These are phyloP conservation scores for Pseudonectria foliicola DNA, from an alignment of 2,329 filamentous ascomycete genomes.

Conservation along the genomic window DNA sequence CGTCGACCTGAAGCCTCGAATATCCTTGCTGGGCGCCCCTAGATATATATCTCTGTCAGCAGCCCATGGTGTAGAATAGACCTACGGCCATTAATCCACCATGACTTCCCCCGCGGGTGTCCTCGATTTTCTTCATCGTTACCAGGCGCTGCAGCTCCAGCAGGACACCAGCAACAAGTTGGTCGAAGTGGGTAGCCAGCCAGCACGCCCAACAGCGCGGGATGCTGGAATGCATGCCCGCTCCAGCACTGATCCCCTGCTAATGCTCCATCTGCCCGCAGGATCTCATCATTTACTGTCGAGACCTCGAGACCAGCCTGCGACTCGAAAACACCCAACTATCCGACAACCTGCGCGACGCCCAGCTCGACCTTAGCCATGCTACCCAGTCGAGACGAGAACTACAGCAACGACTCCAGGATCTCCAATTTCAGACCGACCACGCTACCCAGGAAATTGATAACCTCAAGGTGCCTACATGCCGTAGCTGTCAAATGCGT, in stretches of 20 bases:
- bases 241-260: too few relatives aligned
- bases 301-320: slow-evolving; percentile 36
- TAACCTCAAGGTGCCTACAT: slow-evolving; percentile 39
- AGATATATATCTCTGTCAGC: background rate
- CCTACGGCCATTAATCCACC: slow-evolving; percentile 4
- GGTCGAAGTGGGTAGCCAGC: slow-evolving; percentile 35
- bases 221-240: too few relatives aligned
- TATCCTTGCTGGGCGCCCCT: too few relatives aligned
- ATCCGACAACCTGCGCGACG: slow-evolving; percentile 33
- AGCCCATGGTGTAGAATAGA: background rate
- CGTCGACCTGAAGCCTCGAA: too few relatives aligned
- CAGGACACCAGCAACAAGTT: slow-evolving; percentile 36
- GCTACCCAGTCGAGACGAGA: slow-evolving; percentile 42
- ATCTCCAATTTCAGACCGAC: slow-evolving; percentile 30
- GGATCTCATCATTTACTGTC: slow-evolving; percentile 27
- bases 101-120: slow-evolving; percentile 25
- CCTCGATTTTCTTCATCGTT: slow-evolving; percentile 42
- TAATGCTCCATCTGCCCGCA: slow-evolving; percentile 4
- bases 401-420: slow-evolving; percentile 40
- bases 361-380: slow-evolving; percentile 43
- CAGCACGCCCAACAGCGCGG: too few relatives aligned
- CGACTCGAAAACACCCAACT: slow-evolving; percentile 39
- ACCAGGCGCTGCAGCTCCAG: slow-evolving; percentile 35
- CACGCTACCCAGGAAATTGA: slow-evolving; percentile 33
- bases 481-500: too few relatives aligned